phyloP scores from a whole-genome alignment of 192 early-diverging fungal genomes.

The Phycomyces nitens region DNA sequence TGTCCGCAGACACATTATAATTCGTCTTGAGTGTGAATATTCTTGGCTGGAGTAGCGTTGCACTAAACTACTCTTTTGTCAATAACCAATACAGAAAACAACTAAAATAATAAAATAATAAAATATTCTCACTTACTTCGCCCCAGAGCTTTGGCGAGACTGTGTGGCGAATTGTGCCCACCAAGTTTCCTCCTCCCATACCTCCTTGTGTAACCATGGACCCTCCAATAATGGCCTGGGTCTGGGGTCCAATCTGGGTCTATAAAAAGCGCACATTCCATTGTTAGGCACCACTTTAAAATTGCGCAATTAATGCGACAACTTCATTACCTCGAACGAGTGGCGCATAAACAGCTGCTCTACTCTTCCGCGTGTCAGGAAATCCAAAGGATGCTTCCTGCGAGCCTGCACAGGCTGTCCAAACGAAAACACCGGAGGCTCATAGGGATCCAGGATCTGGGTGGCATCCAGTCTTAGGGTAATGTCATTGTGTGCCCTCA shows the following conservation, averaged over 20 bases:
- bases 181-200: conserved; percentile 72
- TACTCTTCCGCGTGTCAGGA: conserved; percentile 38
- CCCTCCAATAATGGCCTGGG: conserved; percentile 51
- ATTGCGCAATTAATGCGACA: background rate
- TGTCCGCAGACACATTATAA: conserved; percentile 27
- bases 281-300: background rate
- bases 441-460: conserved; percentile 47
- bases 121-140: conserved; percentile 69
- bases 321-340: conserved; percentile 52
- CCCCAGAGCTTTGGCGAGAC: conserved; percentile 66
- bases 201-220: conserved; percentile 63
- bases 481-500: conserved; percentile 58
- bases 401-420: conserved; percentile 23
- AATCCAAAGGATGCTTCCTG: conserved; percentile 18
- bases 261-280: conserved; percentile 5
- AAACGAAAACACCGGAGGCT: conserved; percentile 37
- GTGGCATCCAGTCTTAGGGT: conserved; percentile 50
- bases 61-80: conserved; percentile 8
- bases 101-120: too few species aligned
- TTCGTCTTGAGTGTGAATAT: conserved; percentile 25
- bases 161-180: conserved; percentile 75
- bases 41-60: conserved; percentile 30
- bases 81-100: background rate
- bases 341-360: conserved; percentile 56
- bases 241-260: conserved; percentile 51